Percentiles rank a stretch among this genome's conserved stretches.
These are phyloP conservation scores for Fusarium caatingaense DNA, from an alignment of 2,329 filamentous ascomycete genomes.

Conservation along the genomic window DNA sequence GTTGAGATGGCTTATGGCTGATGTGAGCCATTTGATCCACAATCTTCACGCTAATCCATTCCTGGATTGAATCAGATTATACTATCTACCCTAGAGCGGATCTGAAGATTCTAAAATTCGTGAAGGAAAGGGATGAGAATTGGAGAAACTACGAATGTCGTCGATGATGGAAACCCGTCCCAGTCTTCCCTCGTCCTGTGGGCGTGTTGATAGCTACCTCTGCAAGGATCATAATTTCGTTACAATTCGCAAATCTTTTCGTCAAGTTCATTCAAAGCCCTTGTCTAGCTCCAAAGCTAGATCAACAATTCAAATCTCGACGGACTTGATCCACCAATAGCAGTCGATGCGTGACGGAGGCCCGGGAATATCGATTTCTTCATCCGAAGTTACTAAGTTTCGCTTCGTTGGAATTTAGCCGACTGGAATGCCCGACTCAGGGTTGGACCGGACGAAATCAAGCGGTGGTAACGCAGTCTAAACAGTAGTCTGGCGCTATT, in stretches of 20 bases:
- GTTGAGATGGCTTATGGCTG: slow-evolving; percentile 35
- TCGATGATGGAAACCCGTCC: not conserved
- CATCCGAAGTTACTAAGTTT: not conserved
- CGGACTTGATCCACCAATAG: slow-evolving; percentile 15
- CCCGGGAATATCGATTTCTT: not conserved
- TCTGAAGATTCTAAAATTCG: not conserved
- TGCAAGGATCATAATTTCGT: not conserved
- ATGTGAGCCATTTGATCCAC: slow-evolving; percentile 42
- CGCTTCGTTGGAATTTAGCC: slow-evolving; percentile 14
- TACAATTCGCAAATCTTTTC: slow-evolving; percentile 16
- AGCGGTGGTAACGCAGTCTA: not conserved
- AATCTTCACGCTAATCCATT: slow-evolving; percentile 10
- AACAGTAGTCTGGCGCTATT: slow-evolving; percentile 12
- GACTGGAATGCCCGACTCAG: not conserved
- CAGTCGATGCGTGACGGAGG: not conserved
- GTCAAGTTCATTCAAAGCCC: not conserved
- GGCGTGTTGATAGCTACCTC: slow-evolving; percentile 10
- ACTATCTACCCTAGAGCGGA: slow-evolving; percentile 3
- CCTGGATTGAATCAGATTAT: not conserved
- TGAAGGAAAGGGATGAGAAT: not conserved
- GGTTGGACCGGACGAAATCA: slow-evolving; percentile 21
- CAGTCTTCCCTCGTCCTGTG: not conserved
- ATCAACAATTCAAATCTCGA: not conserved
- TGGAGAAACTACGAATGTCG: no score
- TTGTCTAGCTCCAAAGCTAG: not conserved